phyloP scores from a whole-genome alignment of 352 stramenopile genomes.

The Phytophthora melonis region DNA sequence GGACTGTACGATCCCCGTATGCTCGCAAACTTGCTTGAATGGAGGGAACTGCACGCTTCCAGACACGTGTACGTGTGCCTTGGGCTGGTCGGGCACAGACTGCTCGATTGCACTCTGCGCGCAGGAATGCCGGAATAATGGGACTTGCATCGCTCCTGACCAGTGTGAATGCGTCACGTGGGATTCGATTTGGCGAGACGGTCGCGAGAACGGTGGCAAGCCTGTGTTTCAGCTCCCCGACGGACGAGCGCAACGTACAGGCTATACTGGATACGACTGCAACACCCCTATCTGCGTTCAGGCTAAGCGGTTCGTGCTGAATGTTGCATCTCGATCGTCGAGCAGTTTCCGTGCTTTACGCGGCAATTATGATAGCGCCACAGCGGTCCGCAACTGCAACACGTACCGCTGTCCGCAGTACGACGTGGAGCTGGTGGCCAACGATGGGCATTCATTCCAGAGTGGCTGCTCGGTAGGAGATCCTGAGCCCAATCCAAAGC shows the following conservation, averaged over 20 bases:
- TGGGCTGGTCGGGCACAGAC: slow-evolving; percentile 90
- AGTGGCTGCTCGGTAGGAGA: slow-evolving; percentile 90
- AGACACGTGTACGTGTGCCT: slow-evolving; percentile 91
- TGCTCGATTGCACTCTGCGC: slow-evolving; percentile 92
- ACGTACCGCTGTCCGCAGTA: slow-evolving; percentile 86
- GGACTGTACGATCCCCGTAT: slow-evolving; percentile 87
- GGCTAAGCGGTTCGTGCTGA: slow-evolving; percentile 91
- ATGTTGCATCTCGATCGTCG: slow-evolving; percentile 56
- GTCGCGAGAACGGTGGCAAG: slow-evolving; percentile 85
- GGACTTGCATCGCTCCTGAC: slow-evolving; percentile 79
- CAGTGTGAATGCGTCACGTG: slow-evolving; percentile 91
- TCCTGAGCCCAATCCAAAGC: slow-evolving; percentile 59
- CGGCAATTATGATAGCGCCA: slow-evolving; percentile 62
- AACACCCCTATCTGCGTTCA: slow-evolving; percentile 96
- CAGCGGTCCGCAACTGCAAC: slow-evolving; percentile 41
- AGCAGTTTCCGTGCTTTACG: slow-evolving; percentile 60
- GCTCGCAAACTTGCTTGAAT: slow-evolving; percentile 74
- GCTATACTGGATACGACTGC: slow-evolving; percentile 97
- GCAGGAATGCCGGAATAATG: slow-evolving; percentile 92
- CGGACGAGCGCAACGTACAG: slow-evolving; percentile 91
- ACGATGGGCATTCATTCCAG: slow-evolving; percentile 95
- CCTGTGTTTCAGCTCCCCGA: slow-evolving; percentile 93
- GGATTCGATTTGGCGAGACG: slow-evolving; percentile 92
- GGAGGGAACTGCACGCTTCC: slow-evolving; percentile 94
- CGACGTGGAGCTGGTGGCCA: slow-evolving; percentile 90